phyloP scores from a whole-genome alignment of 305 asterid genomes.

The Fraxinus platypoda region DNA sequence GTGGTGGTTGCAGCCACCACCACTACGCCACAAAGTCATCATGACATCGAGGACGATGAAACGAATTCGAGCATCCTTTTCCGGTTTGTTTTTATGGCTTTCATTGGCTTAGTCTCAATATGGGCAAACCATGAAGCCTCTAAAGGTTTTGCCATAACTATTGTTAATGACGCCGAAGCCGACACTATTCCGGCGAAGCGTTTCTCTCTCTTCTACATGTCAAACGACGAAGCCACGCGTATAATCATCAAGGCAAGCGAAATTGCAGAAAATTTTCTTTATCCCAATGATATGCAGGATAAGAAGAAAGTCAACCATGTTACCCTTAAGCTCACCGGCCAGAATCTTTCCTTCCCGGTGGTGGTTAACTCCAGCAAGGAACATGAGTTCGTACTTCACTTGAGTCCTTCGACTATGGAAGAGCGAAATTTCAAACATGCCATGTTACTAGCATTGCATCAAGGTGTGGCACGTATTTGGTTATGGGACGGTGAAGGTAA shows the following conservation, averaged over 20 bases:
- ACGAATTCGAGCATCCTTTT: conserved; percentile 31
- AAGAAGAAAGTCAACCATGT: conserved; percentile 44
- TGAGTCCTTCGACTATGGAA: conserved; percentile 44
- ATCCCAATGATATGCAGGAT: conserved; percentile 5
- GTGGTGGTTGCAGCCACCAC: not conserved
- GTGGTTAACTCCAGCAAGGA: conserved; percentile 21
- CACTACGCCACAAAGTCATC: conserved; percentile 5
- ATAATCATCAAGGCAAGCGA: conserved; percentile 42
- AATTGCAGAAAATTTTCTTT: conserved; percentile 43
- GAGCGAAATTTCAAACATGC: conserved; percentile 27
- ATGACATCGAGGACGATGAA: conserved; percentile 7
- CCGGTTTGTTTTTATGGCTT: conserved; percentile 40
- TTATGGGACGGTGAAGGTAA: conserved; percentile 47
- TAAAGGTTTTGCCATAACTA: conserved; percentile 52
- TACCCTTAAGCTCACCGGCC: conserved; percentile 28
- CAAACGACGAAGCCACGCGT: conserved; percentile 58
- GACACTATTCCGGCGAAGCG: conserved; percentile 32
- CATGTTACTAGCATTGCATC: conserved; percentile 33
- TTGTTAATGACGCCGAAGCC: conserved; percentile 37
- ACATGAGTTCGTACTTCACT: conserved; percentile 31
- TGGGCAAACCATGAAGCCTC: conserved; percentile 75
- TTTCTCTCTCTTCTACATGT: conserved; percentile 56
- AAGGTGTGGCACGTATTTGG: conserved; percentile 56
- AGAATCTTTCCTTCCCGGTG: conserved; percentile 26
- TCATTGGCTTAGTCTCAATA: conserved; percentile 42